These are phyloP conservation scores for Ceratocystiopsis sp. DNA, from an alignment of 2,329 filamentous ascomycete genomes.

Conservation along the genomic window DNA sequence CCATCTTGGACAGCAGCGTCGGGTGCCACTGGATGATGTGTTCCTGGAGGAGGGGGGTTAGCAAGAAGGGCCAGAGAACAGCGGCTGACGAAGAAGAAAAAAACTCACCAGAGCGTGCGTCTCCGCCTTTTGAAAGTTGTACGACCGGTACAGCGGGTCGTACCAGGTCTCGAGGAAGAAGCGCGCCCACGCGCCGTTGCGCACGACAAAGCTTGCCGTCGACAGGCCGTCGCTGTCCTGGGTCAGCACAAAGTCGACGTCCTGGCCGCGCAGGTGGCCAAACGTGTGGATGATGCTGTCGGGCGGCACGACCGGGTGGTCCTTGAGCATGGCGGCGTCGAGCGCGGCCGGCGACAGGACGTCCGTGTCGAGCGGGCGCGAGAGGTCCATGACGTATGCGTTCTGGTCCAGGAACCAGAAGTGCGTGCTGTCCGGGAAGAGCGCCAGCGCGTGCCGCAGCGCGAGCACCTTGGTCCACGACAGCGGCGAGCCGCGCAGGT, in stretches of 20 bases:
- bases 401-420: constrained; percentile 81
- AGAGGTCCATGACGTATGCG: constrained; percentile 75
- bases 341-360: constrained; percentile 51
- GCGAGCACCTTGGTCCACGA: constrained; percentile 72
- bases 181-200: constrained; percentile 76
- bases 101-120: constrained; percentile 64
- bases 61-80: not conserved
- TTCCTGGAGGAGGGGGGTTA: constrained; percentile 33
- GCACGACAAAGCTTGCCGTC: constrained; percentile 60
- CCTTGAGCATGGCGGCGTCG: constrained; percentile 66
- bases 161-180: constrained; percentile 95
- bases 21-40: constrained; percentile 94
- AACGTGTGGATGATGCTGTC: constrained; percentile 97
- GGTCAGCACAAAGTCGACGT: constrained; percentile 67
- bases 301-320: constrained; percentile 76
- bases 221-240: constrained; percentile 72
- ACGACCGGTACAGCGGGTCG: constrained; percentile 79
- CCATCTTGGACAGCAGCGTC: constrained; percentile 79
- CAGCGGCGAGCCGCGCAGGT: constrained; percentile 39
- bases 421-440: constrained; percentile 58
- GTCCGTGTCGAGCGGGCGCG: constrained; percentile 49
- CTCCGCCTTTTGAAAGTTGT: constrained; percentile 94
- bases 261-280: constrained; percentile 54
- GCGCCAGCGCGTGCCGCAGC: constrained; percentile 72
- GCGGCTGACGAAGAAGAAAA: not conserved